These are phyloP conservation scores for Carex sylvatica DNA, from an alignment of 202 grass and related monocot genomes.

Conservation along the genomic window DNA sequence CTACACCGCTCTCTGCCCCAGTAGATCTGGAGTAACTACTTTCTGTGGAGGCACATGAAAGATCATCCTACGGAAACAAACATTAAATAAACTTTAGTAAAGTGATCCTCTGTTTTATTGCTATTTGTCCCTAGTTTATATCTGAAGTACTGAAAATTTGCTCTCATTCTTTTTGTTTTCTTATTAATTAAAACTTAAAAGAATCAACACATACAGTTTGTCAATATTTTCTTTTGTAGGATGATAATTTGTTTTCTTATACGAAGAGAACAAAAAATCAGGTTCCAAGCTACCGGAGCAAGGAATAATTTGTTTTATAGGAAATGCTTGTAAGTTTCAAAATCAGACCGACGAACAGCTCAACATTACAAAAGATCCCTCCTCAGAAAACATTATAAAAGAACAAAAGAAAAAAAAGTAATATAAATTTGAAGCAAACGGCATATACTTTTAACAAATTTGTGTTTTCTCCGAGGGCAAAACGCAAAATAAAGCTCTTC, in stretches of 20 bases:
- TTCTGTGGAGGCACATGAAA: slow-evolving; percentile 13
- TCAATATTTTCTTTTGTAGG: not conserved
- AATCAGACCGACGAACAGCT: not conserved
- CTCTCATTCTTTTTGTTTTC: not conserved
- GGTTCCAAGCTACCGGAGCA: not conserved
- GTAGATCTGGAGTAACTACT: slow-evolving; percentile 4
- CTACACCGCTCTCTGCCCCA: slow-evolving; percentile 4
- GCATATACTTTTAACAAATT: not conserved
- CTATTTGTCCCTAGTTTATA: not conserved
- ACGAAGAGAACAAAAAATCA: not conserved
- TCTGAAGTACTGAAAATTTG: not conserved
- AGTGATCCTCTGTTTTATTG: not conserved
- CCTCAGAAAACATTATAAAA: too few species aligned
- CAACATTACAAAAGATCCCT: not conserved
- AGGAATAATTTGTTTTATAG: not conserved
- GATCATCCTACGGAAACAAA: slow-evolving; percentile 21
- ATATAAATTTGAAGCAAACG: not conserved
- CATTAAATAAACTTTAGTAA: slow-evolving; percentile 13
- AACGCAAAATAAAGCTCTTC: not conserved
- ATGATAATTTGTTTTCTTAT: not conserved
- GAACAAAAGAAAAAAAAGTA: not conserved
- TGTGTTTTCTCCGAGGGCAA: not conserved
- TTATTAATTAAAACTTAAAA: not conserved
- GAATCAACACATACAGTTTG: not conserved
- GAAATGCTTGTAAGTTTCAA: not conserved